Conservation (phyloP, 23 red algal species). For the Gracilaria gracilis region DNA sequence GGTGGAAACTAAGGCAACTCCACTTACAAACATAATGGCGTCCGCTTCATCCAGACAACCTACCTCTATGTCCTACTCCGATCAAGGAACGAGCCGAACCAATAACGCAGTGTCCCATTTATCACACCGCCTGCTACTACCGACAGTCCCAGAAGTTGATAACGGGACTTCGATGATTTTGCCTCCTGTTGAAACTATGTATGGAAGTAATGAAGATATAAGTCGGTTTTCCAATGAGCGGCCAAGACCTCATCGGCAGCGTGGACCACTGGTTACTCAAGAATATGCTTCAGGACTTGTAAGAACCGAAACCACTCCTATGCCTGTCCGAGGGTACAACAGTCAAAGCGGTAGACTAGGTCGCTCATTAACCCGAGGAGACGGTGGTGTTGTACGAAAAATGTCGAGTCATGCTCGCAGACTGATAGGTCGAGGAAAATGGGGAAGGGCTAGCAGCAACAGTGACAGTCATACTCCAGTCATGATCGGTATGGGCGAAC, state of each 20-base stretch:
- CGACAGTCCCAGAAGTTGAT: conserved; percentile 24
- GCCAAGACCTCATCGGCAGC: conserved; percentile 8
- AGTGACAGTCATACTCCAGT: conserved; percentile 35
- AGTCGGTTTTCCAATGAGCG: conserved; percentile 34
- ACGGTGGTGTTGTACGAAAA: conserved; percentile 59
- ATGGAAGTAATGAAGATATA: conserved; percentile 48
- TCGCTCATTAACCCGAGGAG: conserved; percentile 45
- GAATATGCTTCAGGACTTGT: conserved; percentile 6
- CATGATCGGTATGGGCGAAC: conserved; percentile 64
- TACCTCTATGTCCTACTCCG: conserved; percentile 17
- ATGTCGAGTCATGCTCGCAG: conserved; percentile 68
- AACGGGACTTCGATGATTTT: conserved; percentile 57
- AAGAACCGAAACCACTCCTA: conserved; percentile 2
- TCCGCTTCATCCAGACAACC: conserved; percentile 5
- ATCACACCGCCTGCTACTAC: not conserved
- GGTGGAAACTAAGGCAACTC: conserved; percentile 5
- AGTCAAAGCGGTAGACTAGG: conserved; percentile 31
- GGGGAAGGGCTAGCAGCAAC: not conserved
- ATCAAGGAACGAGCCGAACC: conserved; percentile 10
- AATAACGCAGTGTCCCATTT: conserved; percentile 13
- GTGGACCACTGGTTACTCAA: not conserved
- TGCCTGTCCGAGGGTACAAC: not conserved
- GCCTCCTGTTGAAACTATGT: conserved; percentile 25
- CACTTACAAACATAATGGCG: conserved; percentile 13
- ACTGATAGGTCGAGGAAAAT: conserved; percentile 37